A percentile compares a stretch with the other conserved stretches of the same genome.
These are phyloP conservation scores for Volvariella surrecta DNA, from an alignment of 1,284 basidiomycete species.

Conservation along the genomic window DNA sequence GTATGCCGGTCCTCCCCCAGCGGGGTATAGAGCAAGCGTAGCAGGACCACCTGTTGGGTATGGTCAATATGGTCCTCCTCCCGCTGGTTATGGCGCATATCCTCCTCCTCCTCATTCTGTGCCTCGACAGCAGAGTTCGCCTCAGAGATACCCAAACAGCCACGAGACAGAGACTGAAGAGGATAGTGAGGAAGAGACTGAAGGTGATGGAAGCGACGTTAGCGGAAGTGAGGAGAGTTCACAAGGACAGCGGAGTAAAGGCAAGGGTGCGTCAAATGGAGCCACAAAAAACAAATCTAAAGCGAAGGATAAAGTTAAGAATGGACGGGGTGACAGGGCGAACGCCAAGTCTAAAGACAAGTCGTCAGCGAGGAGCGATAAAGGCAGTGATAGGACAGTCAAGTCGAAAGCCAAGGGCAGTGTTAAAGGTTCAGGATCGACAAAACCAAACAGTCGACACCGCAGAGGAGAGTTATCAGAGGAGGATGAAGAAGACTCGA, in stretches of 20 bases:
- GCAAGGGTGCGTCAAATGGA: background rate
- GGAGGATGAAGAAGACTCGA: too few relatives aligned
- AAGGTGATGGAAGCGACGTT: constrained; percentile 1
- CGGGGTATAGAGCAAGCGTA: too few relatives aligned
- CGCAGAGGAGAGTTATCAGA: too few relatives aligned
- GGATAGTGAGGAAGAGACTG: constrained; percentile 6
- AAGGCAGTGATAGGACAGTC: background rate
- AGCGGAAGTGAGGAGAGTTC: background rate
- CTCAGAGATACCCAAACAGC: background rate
- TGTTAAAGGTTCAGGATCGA: too few relatives aligned
- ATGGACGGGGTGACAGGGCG: too few relatives aligned
- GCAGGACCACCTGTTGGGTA: too few relatives aligned
- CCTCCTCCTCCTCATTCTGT: background rate
- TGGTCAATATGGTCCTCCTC: background rate
- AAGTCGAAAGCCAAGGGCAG: too few relatives aligned
- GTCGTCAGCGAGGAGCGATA: background rate
- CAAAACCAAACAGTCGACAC: too few relatives aligned
- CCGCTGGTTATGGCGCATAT: background rate
- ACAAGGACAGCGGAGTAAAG: background rate
- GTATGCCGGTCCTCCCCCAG: too few relatives aligned
- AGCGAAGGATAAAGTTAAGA: too few relatives aligned
- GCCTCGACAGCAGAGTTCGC: background rate
- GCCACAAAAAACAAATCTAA: too few relatives aligned
- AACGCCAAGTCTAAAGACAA: too few relatives aligned
- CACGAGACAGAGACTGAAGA: constrained; percentile 7